Percentiles rank a stretch among this genome's conserved stretches.
phyloP scores from a whole-genome alignment of 805 yeast species.

The Lachancea cidri region DNA sequence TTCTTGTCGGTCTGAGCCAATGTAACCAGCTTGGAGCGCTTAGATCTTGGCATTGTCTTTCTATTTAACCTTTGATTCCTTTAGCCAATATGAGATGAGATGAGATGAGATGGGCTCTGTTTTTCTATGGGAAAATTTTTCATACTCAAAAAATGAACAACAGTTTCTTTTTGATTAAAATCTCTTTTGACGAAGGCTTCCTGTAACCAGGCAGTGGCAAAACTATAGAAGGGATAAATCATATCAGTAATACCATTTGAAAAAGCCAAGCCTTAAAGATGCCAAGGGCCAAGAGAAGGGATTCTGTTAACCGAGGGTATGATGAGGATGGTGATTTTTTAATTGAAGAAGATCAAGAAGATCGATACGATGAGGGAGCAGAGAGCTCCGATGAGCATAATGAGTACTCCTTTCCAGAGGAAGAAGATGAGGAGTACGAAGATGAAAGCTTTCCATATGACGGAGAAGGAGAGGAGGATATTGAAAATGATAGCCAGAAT shows the following conservation, averaged over 20 bases:
- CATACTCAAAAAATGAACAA: not conserved
- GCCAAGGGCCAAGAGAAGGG: slow-evolving; percentile 11
- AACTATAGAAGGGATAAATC: slow-evolving; percentile 11
- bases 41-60: slow-evolving; percentile 98
- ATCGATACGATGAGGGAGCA: slow-evolving; percentile 7
- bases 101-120: slow-evolving; percentile 12
- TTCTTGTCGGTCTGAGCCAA: slow-evolving; percentile 95
- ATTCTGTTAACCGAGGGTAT: slow-evolving; percentile 18
- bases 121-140: not conserved
- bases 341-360: slow-evolving; percentile 12
- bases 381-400: slow-evolving; percentile 21
- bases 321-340: slow-evolving; percentile 16
- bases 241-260: not conserved
- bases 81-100: slow-evolving; percentile 8
- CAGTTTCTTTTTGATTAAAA: not conserved
- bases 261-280: slow-evolving; percentile 3
- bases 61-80: too few relatives aligned
- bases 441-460: slow-evolving; percentile 18
- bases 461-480: slow-evolving; percentile 28
- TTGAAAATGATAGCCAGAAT: slow-evolving; percentile 1
- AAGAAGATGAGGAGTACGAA: slow-evolving; percentile 16
- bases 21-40: slow-evolving; percentile 92
- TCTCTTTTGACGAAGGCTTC: slow-evolving; percentile 4
- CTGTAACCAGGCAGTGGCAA: slow-evolving; percentile 10
- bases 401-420: slow-evolving; percentile 12